These are phyloP conservation scores for Fusarium euwallaceae DNA, from an alignment of 2,329 filamentous ascomycete genomes.

Conservation along the genomic window DNA sequence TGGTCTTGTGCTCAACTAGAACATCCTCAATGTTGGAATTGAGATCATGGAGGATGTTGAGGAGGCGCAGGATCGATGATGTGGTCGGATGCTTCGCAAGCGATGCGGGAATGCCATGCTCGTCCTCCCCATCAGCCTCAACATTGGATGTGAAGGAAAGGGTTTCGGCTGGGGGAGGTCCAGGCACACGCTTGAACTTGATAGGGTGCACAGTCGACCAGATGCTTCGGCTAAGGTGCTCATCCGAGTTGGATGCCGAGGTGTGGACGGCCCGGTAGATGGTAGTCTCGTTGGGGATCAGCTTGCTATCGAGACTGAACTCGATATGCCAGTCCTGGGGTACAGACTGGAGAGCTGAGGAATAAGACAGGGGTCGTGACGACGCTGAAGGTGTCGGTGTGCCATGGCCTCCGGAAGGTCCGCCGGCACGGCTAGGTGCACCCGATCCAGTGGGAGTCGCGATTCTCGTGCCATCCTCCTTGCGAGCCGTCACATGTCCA, in stretches of 20 bases:
- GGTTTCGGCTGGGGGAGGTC: conserved; percentile 82
- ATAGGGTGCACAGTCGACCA: conserved; percentile 94
- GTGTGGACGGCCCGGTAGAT: conserved; percentile 95
- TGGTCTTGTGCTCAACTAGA: conserved; percentile 78
- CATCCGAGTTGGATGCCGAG: conserved; percentile 64
- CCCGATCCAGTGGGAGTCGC: conserved; percentile 79
- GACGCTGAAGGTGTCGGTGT: conserved; percentile 66
- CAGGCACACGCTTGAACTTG: conserved; percentile 88
- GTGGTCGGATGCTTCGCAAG: conserved; percentile 87
- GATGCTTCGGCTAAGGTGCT: conserved; percentile 79
- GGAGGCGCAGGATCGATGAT: conserved; percentile 85
- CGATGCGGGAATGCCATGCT: conserved; percentile 78
- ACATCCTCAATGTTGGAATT: conserved; percentile 96
- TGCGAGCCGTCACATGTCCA: conserved; percentile 89
- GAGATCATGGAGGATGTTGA: conserved; percentile 91
- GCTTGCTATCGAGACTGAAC: conserved; percentile 87
- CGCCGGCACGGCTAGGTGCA: conserved; percentile 56
- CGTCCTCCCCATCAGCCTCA: conserved; percentile 66
- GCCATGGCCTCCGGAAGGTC: conserved; percentile 57
- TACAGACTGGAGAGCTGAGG: conserved; percentile 81
- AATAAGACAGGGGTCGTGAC: conserved; percentile 82
- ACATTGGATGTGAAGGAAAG: conserved; percentile 67
- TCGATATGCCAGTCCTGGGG: conserved; percentile 98
- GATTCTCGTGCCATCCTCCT: conserved; percentile 90
- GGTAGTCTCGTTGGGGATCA: conserved; percentile 91